A percentile compares a stretch with the other conserved stretches of the same genome.
phyloP scores from a whole-genome alignment of 805 yeast genomes.

The Brettanomyces naardenensis region DNA sequence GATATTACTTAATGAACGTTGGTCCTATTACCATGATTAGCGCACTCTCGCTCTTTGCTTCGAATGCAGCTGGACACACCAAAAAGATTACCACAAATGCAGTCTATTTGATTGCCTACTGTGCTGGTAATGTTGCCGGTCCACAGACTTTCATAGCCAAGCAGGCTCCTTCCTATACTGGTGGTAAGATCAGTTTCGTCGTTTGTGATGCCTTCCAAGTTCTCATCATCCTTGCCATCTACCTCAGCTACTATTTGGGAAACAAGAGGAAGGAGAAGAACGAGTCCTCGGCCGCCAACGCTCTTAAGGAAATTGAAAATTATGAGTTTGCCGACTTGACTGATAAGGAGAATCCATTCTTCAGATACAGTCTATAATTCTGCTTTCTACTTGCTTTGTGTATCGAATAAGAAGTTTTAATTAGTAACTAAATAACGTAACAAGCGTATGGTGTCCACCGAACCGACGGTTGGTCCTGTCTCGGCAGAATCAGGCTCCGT shows the following conservation, averaged over 20 bases:
- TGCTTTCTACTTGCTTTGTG: no score
- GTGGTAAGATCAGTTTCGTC: slow-evolving; percentile 41
- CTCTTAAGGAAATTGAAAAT: slow-evolving; percentile 9
- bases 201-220: slow-evolving; percentile 21
- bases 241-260: slow-evolving; percentile 12
- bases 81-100: slow-evolving; percentile 54
- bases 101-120: slow-evolving; percentile 49
- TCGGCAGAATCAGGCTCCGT: no score
- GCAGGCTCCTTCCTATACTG: slow-evolving; percentile 49
- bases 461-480: no score
- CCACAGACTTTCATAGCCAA: slow-evolving; percentile 55
- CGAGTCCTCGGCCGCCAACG: slow-evolving; percentile 14
- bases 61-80: slow-evolving; percentile 59
- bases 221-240: slow-evolving; percentile 10
- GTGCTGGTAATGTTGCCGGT: slow-evolving; percentile 59
- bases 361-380: slow-evolving; percentile 33
- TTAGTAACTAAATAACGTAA: no score
- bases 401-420: no score
- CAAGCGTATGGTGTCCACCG: no score
- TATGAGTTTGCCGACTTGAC: slow-evolving; percentile 25
- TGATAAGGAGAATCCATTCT: slow-evolving; percentile 44
- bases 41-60: no score
- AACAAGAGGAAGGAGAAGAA: slow-evolving; percentile 10
- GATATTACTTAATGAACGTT: no score
- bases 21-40: no score